phyloP scores from a whole-genome alignment of 2,329 filamentous ascomycete species.

The Aureobasidium namibiae region DNA sequence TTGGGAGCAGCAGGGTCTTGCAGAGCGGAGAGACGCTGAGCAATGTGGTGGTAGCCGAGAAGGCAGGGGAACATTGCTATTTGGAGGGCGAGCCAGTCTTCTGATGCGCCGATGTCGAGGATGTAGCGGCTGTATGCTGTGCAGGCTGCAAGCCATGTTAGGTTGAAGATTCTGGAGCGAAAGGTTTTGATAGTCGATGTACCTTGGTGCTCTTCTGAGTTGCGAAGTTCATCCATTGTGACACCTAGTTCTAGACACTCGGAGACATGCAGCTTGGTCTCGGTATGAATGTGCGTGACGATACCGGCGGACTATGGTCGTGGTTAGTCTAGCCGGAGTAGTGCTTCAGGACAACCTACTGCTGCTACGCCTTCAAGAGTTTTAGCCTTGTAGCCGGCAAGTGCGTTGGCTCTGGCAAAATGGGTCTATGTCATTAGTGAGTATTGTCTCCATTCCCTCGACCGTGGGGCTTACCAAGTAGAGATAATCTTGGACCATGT shows the following conservation, averaged over 20 bases:
- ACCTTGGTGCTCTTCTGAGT: slow-evolving; percentile 60
- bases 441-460: background rate
- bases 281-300: slow-evolving; percentile 66
- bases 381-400: slow-evolving; percentile 78
- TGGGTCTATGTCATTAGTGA: slow-evolving; percentile 51
- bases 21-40: slow-evolving; percentile 58
- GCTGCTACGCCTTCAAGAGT: slow-evolving; percentile 63
- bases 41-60: slow-evolving; percentile 80
- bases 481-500: slow-evolving; percentile 86
- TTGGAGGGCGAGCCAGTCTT: slow-evolving; percentile 83
- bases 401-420: slow-evolving; percentile 76
- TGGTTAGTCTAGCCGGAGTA: slow-evolving; percentile 12
- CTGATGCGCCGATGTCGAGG: slow-evolving; percentile 76
- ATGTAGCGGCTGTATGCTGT: slow-evolving; percentile 79
- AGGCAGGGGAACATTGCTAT: slow-evolving; percentile 78
- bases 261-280: slow-evolving; percentile 71
- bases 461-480: slow-evolving; percentile 55
- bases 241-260: slow-evolving; percentile 81
- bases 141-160: slow-evolving; percentile 44
- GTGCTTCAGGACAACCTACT: slow-evolving; percentile 33
- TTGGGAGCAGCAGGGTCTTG: slow-evolving; percentile 37
- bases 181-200: slow-evolving; percentile 22
- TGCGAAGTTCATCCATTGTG: slow-evolving; percentile 62
- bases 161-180: slow-evolving; percentile 32
- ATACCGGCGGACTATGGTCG: slow-evolving; percentile 53